Percentiles rank a stretch among this genome's conserved stretches.
phyloP scores from a whole-genome alignment of 2,329 filamentous ascomycete species.

The Neocatenulostroma microsporum region DNA sequence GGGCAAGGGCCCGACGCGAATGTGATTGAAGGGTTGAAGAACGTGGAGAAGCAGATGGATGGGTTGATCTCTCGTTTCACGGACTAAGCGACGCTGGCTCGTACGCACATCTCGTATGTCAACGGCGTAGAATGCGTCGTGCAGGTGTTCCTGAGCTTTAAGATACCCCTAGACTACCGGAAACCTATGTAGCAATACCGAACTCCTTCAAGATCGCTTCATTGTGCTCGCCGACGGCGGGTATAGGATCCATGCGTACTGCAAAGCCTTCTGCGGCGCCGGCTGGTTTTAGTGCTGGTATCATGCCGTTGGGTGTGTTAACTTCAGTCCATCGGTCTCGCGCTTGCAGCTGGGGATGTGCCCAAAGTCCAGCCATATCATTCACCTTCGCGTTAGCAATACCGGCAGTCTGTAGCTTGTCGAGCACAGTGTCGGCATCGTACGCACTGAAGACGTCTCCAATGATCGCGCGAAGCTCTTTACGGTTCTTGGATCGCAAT shows the following conservation, averaged over 20 bases:
- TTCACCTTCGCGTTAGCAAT: constrained; percentile 52
- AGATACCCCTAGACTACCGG: constrained; percentile 8
- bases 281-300: constrained; percentile 46
- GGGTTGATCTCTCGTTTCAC: constrained; percentile 22
- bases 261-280: constrained; percentile 32
- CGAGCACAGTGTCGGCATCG: constrained; percentile 36
- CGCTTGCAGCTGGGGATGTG: constrained; percentile 46
- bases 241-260: constrained; percentile 40
- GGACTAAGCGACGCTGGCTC: constrained; percentile 4
- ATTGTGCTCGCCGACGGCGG: constrained; percentile 46
- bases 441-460: constrained; percentile 34
- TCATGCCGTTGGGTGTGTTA: constrained; percentile 38
- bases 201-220: constrained; percentile 39
- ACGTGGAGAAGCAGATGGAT: constrained; percentile 27
- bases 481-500: constrained; percentile 41
- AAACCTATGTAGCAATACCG: constrained; percentile 30
- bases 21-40: constrained; percentile 60
- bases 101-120: no score
- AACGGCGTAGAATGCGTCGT: neutral
- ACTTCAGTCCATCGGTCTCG: constrained; percentile 47
- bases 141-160: neutral
- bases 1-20: constrained; percentile 84
- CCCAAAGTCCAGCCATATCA: constrained; percentile 49
- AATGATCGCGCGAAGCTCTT: constrained; percentile 41
- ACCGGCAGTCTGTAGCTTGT: constrained; percentile 39